Evolutionary conservation across 2,329 filamentous ascomycete species (phyloP).

Genomic region (Scedosporium boydii): DNA sequence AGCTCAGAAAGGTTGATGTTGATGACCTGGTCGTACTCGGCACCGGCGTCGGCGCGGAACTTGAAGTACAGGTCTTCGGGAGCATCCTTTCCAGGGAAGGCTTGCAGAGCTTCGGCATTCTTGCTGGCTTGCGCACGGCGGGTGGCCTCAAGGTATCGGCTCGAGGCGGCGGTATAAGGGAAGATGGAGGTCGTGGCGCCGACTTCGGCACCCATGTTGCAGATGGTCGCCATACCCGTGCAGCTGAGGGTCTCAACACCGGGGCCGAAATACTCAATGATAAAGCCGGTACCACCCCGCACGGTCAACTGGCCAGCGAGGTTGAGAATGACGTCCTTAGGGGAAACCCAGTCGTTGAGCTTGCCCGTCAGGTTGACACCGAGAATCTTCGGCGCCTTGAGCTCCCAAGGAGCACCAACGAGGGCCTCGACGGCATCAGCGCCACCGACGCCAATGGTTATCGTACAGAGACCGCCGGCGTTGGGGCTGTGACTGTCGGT

Average conservation of each 20-base stretch:
- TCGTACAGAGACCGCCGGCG: slow-evolving; percentile 84
- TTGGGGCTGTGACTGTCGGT: slow-evolving; percentile 98
- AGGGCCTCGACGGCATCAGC: slow-evolving; percentile 95
- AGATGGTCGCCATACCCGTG: slow-evolving; percentile 88
- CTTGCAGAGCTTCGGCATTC: slow-evolving; percentile 52
- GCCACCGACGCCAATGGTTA: slow-evolving; percentile 94
- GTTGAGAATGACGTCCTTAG: slow-evolving; percentile 90
- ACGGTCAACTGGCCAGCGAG: slow-evolving; percentile 87
- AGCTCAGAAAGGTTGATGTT: slow-evolving; percentile 82
- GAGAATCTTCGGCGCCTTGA: slow-evolving; percentile 86
- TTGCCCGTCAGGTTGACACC: slow-evolving; percentile 77
- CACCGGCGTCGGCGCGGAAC: slow-evolving; percentile 69
- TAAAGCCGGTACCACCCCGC: slow-evolving; percentile 83
- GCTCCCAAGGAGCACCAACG: slow-evolving; percentile 92
- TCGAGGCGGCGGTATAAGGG: slow-evolving; percentile 77
- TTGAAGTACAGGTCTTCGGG: slow-evolving; percentile 45
- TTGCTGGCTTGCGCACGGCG: slow-evolving; percentile 55
- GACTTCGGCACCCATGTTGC: slow-evolving; percentile 85
- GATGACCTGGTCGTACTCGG: slow-evolving; percentile 83
- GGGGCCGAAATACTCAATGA: slow-evolving; percentile 89
- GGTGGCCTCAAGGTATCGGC: slow-evolving; percentile 79
- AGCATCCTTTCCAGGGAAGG: slow-evolving; percentile 34
- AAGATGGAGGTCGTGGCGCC: slow-evolving; percentile 95
- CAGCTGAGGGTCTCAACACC: slow-evolving; percentile 83
- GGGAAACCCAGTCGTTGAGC: slow-evolving; percentile 82